Base-by-base conservation (phyloP, 2,329 filamentous ascomycete genomes). In the Cadophora luteo-olivacea region DNA sequence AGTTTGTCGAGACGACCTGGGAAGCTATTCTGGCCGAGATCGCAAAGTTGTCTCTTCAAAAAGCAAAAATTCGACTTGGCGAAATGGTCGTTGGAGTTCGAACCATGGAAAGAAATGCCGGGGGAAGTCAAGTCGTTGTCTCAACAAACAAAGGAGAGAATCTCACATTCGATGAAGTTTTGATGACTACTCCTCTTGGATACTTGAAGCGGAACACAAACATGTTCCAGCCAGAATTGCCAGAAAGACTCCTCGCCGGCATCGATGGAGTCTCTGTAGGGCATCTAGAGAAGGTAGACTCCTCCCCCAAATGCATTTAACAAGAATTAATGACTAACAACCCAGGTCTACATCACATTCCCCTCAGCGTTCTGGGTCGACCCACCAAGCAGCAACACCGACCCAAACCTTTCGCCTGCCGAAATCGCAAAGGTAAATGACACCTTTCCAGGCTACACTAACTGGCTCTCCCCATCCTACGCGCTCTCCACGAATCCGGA, bases 381-480 rank as follows among this genome's bases (percentile, higher is more conserved):
- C 22, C 36, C 38, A 52, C 38, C 64, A 61, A 32, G 52, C 6
- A 25, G 51, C 1, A 41, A 38, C 5, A 41, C 61, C 48, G 61
- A 67, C 45, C 49, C 25, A 3, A 60, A 45, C 25, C 55, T 65
- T 33, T 64, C 64, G 19, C 67, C 64, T 9, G 22, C 63, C 52
- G 14, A 66, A 25, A 45, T 32, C 41, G 52, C 64, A 5, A 16
- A 24, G 61, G 49, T 57, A 51, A 66, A 70, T 33, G 64, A 69
- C 16, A 71, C 69, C 4, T 75, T 75, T 36, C 70, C 73, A 0
- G 83, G 85, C 54, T 90, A 89, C 78, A 86, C 83, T 16, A 84
- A 89, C 72, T 92, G 88, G 81, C 82, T 89, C 29, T 77, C 84
- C 3, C 90, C 89, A 32, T 74, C 72, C 6, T 91, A 91, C 78